phyloP scores from a whole-genome alignment of 805 yeast species.

The Myxozyma vanderwaltii region DNA sequence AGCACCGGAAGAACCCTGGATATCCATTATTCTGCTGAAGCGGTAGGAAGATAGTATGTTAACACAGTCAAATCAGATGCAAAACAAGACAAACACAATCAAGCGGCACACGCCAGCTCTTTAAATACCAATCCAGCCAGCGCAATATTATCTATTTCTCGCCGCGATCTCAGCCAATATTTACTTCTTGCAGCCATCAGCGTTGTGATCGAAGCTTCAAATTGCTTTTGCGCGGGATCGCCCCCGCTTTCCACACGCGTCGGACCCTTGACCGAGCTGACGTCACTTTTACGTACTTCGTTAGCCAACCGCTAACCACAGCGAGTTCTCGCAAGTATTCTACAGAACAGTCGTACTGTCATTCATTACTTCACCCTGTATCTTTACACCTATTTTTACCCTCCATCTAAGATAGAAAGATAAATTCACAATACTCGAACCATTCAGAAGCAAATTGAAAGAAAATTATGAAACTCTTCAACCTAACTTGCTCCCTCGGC shows the following conservation, averaged over 20 bases:
- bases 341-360: too few relatives aligned
- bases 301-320: too few relatives aligned
- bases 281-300: background rate
- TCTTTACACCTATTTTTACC: too few relatives aligned
- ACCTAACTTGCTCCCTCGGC: too few relatives aligned
- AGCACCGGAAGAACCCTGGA: conserved; percentile 1
- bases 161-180: conserved; percentile 1
- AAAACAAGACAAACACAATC: background rate
- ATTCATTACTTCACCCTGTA: too few relatives aligned
- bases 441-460: background rate
- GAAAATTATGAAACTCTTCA: too few relatives aligned
- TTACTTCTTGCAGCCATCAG: background rate
- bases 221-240: background rate
- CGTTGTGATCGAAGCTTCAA: background rate
- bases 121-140: background rate
- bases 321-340: too few relatives aligned
- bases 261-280: background rate
- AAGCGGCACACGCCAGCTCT: background rate
- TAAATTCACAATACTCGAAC: too few relatives aligned
- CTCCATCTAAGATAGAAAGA: too few relatives aligned
- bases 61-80: too few relatives aligned
- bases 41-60: background rate
- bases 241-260: background rate
- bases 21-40: background rate
- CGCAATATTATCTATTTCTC: conserved; percentile 1